phyloP scores from a whole-genome alignment of 805 yeast genomes.

The Candida germanica region DNA sequence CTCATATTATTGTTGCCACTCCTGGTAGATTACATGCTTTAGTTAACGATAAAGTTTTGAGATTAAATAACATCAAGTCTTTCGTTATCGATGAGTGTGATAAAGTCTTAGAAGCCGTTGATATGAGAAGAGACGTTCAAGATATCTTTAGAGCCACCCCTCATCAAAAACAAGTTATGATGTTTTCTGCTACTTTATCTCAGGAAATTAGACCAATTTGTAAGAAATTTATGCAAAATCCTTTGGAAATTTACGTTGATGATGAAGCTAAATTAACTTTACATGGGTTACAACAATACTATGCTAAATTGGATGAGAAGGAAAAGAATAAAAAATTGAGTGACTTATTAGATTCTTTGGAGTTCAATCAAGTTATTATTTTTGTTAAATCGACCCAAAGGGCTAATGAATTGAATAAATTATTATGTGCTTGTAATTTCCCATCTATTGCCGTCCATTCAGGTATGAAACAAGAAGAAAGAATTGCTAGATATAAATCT shows the following conservation, averaged over 20 bases:
- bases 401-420: constrained; percentile 86
- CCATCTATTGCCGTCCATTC: constrained; percentile 97
- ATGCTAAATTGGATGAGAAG: constrained; percentile 80
- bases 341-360: constrained; percentile 88
- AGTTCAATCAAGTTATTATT: constrained; percentile 96
- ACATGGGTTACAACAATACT: constrained; percentile 98
- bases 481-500: constrained; percentile 93
- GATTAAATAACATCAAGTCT: constrained; percentile 85
- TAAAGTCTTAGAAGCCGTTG: constrained; percentile 86
- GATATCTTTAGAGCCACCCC: constrained; percentile 97
- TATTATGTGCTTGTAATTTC: constrained; percentile 88
- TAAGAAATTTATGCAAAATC: constrained; percentile 97
- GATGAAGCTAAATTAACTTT: constrained; percentile 96
- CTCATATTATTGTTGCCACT: constrained; percentile 95
- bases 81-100: constrained; percentile 98
- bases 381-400: constrained; percentile 89
- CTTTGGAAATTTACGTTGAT: constrained; percentile 95
- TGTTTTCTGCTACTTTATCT: constrained; percentile 95
- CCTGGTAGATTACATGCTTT: constrained; percentile 97
- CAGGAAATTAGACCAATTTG: constrained; percentile 94
- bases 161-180: constrained; percentile 98
- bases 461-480: constrained; percentile 94
- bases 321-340: constrained; percentile 92
- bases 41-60: constrained; percentile 84
- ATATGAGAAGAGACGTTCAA: constrained; percentile 98